phyloP scores from a whole-genome alignment of 2,329 filamentous ascomycete genomes.

The Epicoccum nigrum region DNA sequence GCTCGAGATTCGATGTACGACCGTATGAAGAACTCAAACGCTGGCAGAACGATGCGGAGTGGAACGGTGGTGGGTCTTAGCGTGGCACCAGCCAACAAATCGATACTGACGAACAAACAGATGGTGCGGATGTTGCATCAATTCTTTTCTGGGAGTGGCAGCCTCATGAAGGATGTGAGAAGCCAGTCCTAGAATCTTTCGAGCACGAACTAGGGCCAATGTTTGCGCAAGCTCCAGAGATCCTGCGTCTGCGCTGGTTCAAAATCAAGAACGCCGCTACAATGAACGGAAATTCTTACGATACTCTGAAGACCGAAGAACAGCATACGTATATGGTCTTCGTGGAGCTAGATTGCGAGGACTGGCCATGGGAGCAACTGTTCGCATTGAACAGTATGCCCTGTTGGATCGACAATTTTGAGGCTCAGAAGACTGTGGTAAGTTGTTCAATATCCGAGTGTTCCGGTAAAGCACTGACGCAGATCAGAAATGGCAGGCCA shows the following conservation, averaged over 20 bases:
- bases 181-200: constrained; percentile 11
- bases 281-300: background rate
- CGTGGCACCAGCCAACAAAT: background rate
- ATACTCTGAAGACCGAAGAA: constrained; percentile 1
- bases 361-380: constrained; percentile 15
- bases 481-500: constrained; percentile 10
- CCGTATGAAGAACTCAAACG: background rate
- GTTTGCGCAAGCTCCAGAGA: constrained; percentile 5
- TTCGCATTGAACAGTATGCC: constrained; percentile 6
- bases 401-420: constrained; percentile 14
- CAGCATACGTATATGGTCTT: constrained; percentile 7
- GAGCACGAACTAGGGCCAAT: constrained; percentile 1
- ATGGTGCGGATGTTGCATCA: constrained; percentile 4
- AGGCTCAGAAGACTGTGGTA: constrained; percentile 10
- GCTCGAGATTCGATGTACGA: constrained; percentile 3
- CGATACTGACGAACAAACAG: background rate
- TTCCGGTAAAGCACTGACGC: background rate
- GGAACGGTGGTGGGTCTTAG: constrained; percentile 10
- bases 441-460: background rate
- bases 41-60: constrained; percentile 7
- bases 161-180: background rate
- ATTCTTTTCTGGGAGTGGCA: constrained; percentile 13
- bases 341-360: constrained; percentile 11
- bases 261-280: constrained; percentile 5
- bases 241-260: constrained; percentile 11